Evolutionary conservation across 2,329 filamentous ascomycete species (phyloP).

Genomic region (Botrytis paeoniae): DNA sequence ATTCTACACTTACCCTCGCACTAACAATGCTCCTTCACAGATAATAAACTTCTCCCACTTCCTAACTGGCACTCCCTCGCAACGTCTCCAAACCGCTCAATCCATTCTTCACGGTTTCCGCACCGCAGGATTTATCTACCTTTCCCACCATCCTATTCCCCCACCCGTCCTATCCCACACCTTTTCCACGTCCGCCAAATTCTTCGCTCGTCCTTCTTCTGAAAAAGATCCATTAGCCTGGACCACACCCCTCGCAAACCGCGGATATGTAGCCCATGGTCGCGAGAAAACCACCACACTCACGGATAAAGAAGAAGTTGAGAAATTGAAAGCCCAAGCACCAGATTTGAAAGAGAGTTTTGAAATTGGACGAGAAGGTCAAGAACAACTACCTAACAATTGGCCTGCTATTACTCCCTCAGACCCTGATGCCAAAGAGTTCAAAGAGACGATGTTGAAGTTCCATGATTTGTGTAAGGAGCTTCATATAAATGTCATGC

Average conservation of each 20-base stretch:
- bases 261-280: conserved; percentile 61
- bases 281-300: conserved; percentile 33
- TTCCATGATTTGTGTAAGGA: conserved; percentile 75
- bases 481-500: conserved; percentile 76
- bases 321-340: conserved; percentile 51
- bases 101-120: conserved; percentile 79
- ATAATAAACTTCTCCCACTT: conserved; percentile 78
- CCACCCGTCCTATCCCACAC: conserved; percentile 55
- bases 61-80: conserved; percentile 56
- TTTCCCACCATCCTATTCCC: conserved; percentile 73
- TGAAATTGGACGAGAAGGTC: conserved; percentile 61
- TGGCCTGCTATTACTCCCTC: conserved; percentile 61
- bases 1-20: neutral
- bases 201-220: conserved; percentile 59
- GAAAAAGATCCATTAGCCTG: conserved; percentile 67
- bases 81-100: conserved; percentile 63
- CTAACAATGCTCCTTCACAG: conserved; percentile 41
- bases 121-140: conserved; percentile 83
- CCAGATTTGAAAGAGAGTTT: conserved; percentile 66
- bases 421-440: conserved; percentile 52
- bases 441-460: conserved; percentile 67
- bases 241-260: conserved; percentile 70
- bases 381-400: conserved; percentile 64
- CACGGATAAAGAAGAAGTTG: conserved; percentile 33
- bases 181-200: conserved; percentile 66